These are phyloP conservation scores for Coprinopsis strossmayeri DNA, from an alignment of 768 basidiomycete species.

Conservation along the genomic window DNA sequence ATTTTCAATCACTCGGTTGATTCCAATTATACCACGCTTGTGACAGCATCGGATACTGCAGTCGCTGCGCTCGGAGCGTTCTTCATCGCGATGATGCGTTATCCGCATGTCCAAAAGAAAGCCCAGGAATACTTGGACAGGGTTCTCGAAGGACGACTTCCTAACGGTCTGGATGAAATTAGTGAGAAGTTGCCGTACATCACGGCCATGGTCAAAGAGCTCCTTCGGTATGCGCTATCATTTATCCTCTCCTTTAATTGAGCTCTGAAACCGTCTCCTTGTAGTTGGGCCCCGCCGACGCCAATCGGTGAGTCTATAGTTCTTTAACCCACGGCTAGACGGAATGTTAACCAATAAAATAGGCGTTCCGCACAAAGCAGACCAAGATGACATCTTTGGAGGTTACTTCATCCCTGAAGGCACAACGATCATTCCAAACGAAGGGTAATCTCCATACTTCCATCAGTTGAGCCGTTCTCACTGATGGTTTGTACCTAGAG, in stretches of 20 bases:
- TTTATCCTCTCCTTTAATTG: neutral
- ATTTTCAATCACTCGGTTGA: no score
- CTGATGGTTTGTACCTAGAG: constrained; percentile 9
- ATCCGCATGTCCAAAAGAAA: constrained; percentile 23
- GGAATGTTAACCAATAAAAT: neutral
- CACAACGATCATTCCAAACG: constrained; percentile 21
- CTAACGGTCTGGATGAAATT: constrained; percentile 30
- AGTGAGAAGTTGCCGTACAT: constrained; percentile 27
- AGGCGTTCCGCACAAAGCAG: constrained; percentile 27
- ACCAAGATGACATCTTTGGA: constrained; percentile 29
- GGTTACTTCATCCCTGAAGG: neutral
- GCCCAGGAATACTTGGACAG: constrained; percentile 11
- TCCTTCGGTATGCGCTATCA: constrained; percentile 14
- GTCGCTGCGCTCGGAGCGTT: no score
- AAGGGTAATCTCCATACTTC: constrained; percentile 16
- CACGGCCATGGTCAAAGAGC: constrained; percentile 27
- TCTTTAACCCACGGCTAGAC: neutral
- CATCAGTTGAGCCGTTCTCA: neutral
- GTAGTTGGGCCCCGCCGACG: constrained; percentile 20
- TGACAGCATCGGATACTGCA: no score
- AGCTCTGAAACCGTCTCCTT: neutral
- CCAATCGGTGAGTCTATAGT: constrained; percentile 19
- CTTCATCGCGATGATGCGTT: no score
- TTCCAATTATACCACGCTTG: no score
- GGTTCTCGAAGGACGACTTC: constrained; percentile 14